A percentile compares a stretch with the other conserved stretches of the same genome.
Evolutionary conservation across 2,329 filamentous ascomycete species (phyloP).

Genomic region (Coniochaeta sp.): DNA sequence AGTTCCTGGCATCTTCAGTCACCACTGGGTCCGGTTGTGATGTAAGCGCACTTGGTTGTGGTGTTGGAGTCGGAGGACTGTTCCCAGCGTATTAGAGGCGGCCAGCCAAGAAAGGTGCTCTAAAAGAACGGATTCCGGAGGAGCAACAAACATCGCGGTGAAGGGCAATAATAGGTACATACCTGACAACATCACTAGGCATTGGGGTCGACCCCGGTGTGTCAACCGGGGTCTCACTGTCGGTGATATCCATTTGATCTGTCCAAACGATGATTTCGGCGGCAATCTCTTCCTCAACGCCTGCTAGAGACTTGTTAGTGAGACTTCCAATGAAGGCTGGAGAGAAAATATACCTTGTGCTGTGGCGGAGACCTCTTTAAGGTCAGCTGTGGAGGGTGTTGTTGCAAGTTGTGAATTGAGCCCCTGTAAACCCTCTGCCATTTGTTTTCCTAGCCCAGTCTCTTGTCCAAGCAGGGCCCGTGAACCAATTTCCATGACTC

Average conservation of each 20-base stretch:
- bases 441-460: constrained; percentile 23
- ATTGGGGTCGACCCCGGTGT: constrained; percentile 10
- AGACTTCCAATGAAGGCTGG: background rate
- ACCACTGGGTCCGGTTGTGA: constrained; percentile 4
- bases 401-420: constrained; percentile 23
- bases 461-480: constrained; percentile 22
- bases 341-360: background rate
- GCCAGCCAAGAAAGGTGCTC: background rate
- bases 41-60: constrained; percentile 2
- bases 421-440: constrained; percentile 17
- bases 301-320: background rate
- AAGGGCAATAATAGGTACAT: constrained; percentile 7
- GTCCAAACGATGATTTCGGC: constrained; percentile 38
- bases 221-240: constrained; percentile 13
- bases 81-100: background rate
- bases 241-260: constrained; percentile 30
- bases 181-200: constrained; percentile 9
- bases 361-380: background rate
- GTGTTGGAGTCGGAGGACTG: background rate
- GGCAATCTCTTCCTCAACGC: constrained; percentile 20
- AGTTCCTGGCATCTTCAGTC: constrained; percentile 20
- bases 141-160: background rate
- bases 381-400: constrained; percentile 5
- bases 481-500: constrained; percentile 23
- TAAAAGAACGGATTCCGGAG: background rate